phyloP scores from a whole-genome alignment of 2,329 filamentous ascomycete genomes.

The Colletotrichum tropicale region DNA sequence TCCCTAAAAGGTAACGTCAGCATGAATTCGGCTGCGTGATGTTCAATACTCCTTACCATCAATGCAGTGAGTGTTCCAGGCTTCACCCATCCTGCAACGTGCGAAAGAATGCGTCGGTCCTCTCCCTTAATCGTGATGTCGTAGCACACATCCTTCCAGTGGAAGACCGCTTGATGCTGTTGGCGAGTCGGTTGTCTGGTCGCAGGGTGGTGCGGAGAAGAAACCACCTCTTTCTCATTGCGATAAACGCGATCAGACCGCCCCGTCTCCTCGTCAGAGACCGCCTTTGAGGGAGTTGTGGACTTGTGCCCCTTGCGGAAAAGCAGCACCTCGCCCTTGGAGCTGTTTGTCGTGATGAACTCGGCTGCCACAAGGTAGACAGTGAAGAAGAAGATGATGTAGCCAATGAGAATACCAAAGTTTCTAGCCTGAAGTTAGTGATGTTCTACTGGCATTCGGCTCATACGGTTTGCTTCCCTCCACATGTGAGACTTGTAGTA shows the following conservation, averaged over 20 bases:
- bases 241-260: constrained; percentile 35
- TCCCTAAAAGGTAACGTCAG: constrained; percentile 35
- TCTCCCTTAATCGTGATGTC: constrained; percentile 68
- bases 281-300: constrained; percentile 47
- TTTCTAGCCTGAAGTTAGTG: constrained; percentile 41
- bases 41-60: constrained; percentile 58
- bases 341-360: constrained; percentile 45
- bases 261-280: neutral
- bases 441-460: rapidly evolving
- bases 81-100: constrained; percentile 79
- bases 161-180: constrained; percentile 68
- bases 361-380: constrained; percentile 60
- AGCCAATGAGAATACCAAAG: constrained; percentile 59
- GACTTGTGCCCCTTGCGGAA: constrained; percentile 53
- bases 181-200: neutral
- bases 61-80: constrained; percentile 76
- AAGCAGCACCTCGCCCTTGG: constrained; percentile 58
- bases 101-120: constrained; percentile 67
- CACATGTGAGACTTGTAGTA: constrained; percentile 1
- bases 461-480: constrained; percentile 51
- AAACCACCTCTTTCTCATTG: constrained; percentile 21
- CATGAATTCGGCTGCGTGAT: neutral
- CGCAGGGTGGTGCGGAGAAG: constrained; percentile 19
- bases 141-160: constrained; percentile 72
- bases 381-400: constrained; percentile 57